phyloP scores from a whole-genome alignment of 2,329 filamentous ascomycete genomes.

The Decorospora gaudefroyi region DNA sequence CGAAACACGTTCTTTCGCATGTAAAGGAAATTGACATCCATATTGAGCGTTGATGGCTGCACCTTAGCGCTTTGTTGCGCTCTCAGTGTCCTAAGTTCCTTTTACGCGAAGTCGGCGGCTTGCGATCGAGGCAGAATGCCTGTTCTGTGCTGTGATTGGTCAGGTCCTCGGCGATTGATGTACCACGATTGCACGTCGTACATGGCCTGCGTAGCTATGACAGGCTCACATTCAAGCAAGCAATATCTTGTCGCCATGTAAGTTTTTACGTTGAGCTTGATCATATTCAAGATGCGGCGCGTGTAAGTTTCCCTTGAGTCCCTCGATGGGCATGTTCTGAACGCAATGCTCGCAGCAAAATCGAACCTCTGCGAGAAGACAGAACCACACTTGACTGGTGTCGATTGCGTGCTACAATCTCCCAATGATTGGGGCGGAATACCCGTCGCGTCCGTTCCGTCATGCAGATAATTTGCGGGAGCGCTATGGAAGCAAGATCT shows the following conservation, averaged over 20 bases:
- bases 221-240: slow-evolving; percentile 23
- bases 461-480: slow-evolving; percentile 38
- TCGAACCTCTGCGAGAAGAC: not conserved
- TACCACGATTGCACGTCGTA: slow-evolving; percentile 34
- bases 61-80: slow-evolving; percentile 25
- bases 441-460: slow-evolving; percentile 24
- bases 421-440: slow-evolving; percentile 24
- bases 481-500: slow-evolving; percentile 33
- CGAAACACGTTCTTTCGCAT: slow-evolving; percentile 1
- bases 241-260: slow-evolving; percentile 11
- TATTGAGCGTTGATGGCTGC: not conserved
- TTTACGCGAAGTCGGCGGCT: slow-evolving; percentile 39
- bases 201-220: slow-evolving; percentile 27
- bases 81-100: slow-evolving; percentile 19
- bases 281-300: too few species aligned
- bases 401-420: slow-evolving; percentile 1
- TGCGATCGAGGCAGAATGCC: slow-evolving; percentile 22
- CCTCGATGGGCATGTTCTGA: too few species aligned
- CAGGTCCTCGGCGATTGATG: slow-evolving; percentile 17
- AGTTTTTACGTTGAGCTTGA: too few species aligned
- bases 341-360: slow-evolving; percentile 1
- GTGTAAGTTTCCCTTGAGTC: too few species aligned
- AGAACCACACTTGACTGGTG: not conserved
- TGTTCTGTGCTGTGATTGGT: slow-evolving; percentile 35
- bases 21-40: slow-evolving; percentile 1